These are phyloP conservation scores for Aureobasidium leucospermi DNA, from an alignment of 2,329 filamentous ascomycete species.

Conservation along the genomic window DNA sequence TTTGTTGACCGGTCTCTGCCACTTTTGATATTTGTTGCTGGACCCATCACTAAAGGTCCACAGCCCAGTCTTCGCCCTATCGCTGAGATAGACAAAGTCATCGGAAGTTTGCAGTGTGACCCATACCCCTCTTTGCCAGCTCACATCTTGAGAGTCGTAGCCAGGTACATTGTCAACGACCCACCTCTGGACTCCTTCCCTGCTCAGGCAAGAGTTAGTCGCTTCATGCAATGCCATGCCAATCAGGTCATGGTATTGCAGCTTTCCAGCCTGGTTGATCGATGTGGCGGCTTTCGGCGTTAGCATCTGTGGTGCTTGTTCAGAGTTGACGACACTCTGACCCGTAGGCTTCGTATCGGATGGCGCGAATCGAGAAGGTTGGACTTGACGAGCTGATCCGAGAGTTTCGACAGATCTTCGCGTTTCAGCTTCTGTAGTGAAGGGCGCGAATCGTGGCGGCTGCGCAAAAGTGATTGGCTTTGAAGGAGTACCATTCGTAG, in stretches of 20 bases:
- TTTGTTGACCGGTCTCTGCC: background rate
- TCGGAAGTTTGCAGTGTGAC: constrained; percentile 15
- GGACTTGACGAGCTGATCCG: background rate
- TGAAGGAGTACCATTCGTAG: background rate
- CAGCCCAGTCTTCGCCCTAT: background rate
- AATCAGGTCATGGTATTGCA: constrained; percentile 17
- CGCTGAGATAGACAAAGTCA: constrained; percentile 17
- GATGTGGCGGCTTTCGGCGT: background rate
- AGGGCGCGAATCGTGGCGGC: background rate
- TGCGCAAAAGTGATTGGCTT: background rate
- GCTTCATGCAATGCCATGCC: constrained; percentile 25
- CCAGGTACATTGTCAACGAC: constrained; percentile 23
- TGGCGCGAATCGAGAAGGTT: no score
- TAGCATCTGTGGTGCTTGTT: background rate
- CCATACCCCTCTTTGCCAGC: constrained; percentile 15
- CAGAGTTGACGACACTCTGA: background rate
- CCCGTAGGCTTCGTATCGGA: no score
- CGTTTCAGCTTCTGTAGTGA: background rate
- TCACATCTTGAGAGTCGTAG: constrained; percentile 17
- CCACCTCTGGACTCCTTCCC: constrained; percentile 21
- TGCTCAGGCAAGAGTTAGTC: constrained; percentile 19
- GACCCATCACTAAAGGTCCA: background rate
- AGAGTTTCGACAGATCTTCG: background rate
- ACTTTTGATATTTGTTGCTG: background rate
- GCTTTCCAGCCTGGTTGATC: background rate